A percentile compares a stretch with the other conserved stretches of the same genome.
Evolutionary conservation across 2,329 filamentous ascomycete genomes (phyloP).

Genomic region (Aspergillus tanneri): DNA sequence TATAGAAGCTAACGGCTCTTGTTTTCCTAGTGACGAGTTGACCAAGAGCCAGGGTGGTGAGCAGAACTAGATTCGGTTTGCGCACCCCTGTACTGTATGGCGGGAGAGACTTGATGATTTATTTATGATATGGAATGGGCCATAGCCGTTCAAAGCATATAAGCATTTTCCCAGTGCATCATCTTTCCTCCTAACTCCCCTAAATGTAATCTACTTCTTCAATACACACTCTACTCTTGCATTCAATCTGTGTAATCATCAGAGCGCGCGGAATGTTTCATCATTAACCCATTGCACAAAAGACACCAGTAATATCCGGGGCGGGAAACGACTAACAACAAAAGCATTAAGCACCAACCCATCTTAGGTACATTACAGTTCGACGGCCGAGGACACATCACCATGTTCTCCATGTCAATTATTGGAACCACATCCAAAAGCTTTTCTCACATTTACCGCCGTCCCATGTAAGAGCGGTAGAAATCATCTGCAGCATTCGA

Average conservation of each 20-base stretch:
- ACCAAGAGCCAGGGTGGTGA: conserved; percentile 71
- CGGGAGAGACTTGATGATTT: neutral
- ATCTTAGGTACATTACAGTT: conserved; percentile 10
- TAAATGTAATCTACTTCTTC: conserved; percentile 1
- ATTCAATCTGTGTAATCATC: neutral
- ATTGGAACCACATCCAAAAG: neutral
- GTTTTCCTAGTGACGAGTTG: conserved; percentile 64
- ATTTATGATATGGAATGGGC: conserved; percentile 1
- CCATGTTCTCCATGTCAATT: conserved; percentile 1
- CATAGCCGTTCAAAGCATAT: neutral
- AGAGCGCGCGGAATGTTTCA: neutral
- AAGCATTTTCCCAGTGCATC: neutral
- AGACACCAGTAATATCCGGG: neutral
- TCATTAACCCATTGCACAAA: conserved; percentile 7
- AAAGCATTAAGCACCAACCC: neutral
- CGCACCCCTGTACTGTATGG: neutral
- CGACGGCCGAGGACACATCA: conserved; percentile 2
- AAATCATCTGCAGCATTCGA: conserved; percentile 72
- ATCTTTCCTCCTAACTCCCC: neutral
- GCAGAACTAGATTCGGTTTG: conserved; percentile 38
- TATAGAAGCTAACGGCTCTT: neutral
- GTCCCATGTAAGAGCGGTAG: conserved; percentile 81
- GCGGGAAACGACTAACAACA: neutral
- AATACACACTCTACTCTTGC: neutral
- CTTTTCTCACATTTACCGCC: conserved; percentile 50